phyloP scores from a whole-genome alignment of 2,329 filamentous ascomycete species.

The Alternaria gansuensis region DNA sequence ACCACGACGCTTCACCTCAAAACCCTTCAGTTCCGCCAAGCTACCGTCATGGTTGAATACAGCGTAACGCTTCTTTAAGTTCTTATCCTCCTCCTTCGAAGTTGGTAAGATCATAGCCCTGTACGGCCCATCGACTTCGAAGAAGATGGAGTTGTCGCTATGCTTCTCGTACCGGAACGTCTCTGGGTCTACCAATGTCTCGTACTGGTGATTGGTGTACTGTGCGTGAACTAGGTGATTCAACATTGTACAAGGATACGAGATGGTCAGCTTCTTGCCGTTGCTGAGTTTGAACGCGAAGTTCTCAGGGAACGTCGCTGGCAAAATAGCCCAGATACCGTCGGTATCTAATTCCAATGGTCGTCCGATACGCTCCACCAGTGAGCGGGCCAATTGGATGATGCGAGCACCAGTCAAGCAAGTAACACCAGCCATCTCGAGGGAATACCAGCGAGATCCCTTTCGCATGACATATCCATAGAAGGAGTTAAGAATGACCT shows the following conservation, averaged over 20 bases:
- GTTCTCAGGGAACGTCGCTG: slow-evolving; percentile 95
- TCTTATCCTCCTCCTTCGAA: slow-evolving; percentile 99
- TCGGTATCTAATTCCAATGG: slow-evolving; percentile 96
- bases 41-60: slow-evolving; percentile 99
- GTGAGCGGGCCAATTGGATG: slow-evolving; percentile 92
- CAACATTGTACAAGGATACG: slow-evolving; percentile 98
- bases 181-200: slow-evolving; percentile 80
- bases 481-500: slow-evolving; percentile 98
- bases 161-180: slow-evolving; percentile 94
- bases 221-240: slow-evolving; percentile 94
- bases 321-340: slow-evolving; percentile 99
- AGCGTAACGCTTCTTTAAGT: slow-evolving; percentile 98
- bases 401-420: slow-evolving; percentile 96
- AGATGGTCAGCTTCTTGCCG: slow-evolving; percentile 95
- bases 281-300: slow-evolving; percentile 93
- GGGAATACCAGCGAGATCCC: slow-evolving; percentile 97
- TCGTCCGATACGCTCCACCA: slow-evolving; percentile 91
- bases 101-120: slow-evolving; percentile 96
- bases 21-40: slow-evolving; percentile 93
- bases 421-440: slow-evolving; percentile 99
- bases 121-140: slow-evolving; percentile 98
- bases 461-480: slow-evolving; percentile 99
- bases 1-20: slow-evolving; percentile 96
- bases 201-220: slow-evolving; percentile 98
- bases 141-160: slow-evolving; percentile 99